Evolutionary conservation across 2,329 filamentous ascomycete species (phyloP), one percentile per base, ranked within the genome.

Genomic region (Scytalidium lignicola): DNA sequence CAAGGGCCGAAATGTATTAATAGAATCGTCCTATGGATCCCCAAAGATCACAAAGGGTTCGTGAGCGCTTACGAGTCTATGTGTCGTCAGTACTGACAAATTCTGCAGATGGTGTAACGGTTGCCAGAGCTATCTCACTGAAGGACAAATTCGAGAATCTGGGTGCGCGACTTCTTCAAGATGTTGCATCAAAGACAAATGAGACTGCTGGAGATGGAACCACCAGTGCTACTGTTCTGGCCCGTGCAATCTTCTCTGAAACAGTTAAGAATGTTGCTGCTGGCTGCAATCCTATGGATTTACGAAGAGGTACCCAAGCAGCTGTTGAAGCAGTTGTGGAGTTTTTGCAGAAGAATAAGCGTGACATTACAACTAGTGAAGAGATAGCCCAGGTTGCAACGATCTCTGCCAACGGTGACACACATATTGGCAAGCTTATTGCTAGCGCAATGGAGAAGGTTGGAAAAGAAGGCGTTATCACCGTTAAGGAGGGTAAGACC

Each of bases 91-190:
- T 18, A n/a, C n/a, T 10, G 22, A 61, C 22, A 39, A 8, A n/a
- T 43, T 44, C 42, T 47, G 15, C 46, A 91, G 88, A 93, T 72
- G 88, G 88, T 83, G 88, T 93, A 43, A 91, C 87, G 62, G 88
- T 93, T 62, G 88, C 88, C 62, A 92, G 86, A 75, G 90, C 92
- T 56, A 88, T 99, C 65, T 83, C 82, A 57, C 83, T 99, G 59
- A 85, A 99, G 80, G 93, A 99, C 81, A 97, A 97, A 77, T 99
- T 96, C 73, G 93, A 99, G 78, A 99, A 99, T 80, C 88, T 99
- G 62, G 93, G 93, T 70, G 93, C 93, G 65, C 88, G 89, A 67
- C 84, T 99, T 60, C 83, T 99, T 62, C 91, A 97, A 76, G 93
- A 99, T 73, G 93, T 99, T 61, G 93, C 93, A 65, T 93, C 89